phyloP scores from a whole-genome alignment of 208 protist genomes.

The Trypanosoma mega region DNA sequence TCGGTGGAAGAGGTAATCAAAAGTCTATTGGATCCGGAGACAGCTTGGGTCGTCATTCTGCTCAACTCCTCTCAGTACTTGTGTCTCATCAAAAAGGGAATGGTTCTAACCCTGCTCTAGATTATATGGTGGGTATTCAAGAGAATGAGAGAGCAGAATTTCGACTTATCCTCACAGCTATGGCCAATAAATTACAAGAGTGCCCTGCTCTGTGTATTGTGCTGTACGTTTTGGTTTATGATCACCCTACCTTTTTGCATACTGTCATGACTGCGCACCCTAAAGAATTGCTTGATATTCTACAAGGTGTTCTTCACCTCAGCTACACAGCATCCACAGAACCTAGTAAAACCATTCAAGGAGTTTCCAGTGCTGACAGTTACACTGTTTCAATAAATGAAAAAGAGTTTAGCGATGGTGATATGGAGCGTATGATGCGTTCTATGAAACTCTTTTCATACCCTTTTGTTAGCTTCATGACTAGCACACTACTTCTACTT shows the following conservation, averaged over 20 bases:
- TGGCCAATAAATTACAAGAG: constrained; percentile 31
- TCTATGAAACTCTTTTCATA: constrained; percentile 56
- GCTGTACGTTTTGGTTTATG: constrained; percentile 70
- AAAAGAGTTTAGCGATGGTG: constrained; percentile 29
- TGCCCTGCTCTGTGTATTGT: constrained; percentile 64
- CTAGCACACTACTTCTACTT: constrained; percentile 71
- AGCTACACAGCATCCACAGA: constrained; percentile 16
- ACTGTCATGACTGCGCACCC: constrained; percentile 32
- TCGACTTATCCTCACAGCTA: constrained; percentile 36
- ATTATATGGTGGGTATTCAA: constrained; percentile 34
- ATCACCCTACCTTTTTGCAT: constrained; percentile 63
- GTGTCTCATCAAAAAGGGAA: constrained; percentile 62
- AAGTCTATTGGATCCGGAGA: constrained; percentile 37
- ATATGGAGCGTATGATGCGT: constrained; percentile 33
- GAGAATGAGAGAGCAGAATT: constrained; percentile 35
- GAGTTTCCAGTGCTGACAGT: background rate
- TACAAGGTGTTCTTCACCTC: constrained; percentile 55
- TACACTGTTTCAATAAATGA: constrained; percentile 12
- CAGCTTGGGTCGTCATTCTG: constrained; percentile 41
- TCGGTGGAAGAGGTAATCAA: constrained; percentile 17
- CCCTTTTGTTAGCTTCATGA: constrained; percentile 81
- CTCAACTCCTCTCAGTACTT: constrained; percentile 65
- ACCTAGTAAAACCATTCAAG: background rate
- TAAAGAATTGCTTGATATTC: constrained; percentile 35
- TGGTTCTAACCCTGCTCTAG: constrained; percentile 50